Percentiles rank a stretch among this genome's conserved stretches.
These are phyloP conservation scores for Claviceps fusiformis DNA, from an alignment of 2,329 filamentous ascomycete genomes.

Conservation along the genomic window DNA sequence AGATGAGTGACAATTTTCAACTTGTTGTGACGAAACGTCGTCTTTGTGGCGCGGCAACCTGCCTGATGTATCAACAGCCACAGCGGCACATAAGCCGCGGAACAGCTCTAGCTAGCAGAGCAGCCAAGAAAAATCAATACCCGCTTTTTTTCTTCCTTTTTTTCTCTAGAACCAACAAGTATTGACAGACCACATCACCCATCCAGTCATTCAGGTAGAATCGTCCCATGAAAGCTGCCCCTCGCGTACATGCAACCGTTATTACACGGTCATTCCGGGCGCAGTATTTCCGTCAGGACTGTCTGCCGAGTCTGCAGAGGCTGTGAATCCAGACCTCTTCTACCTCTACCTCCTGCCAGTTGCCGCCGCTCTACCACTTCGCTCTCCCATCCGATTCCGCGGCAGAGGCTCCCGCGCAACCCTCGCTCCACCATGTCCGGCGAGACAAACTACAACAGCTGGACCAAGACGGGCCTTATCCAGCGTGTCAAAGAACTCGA, in stretches of 20 bases:
- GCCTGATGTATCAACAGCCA: no score
- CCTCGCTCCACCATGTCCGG: constrained; percentile 15
- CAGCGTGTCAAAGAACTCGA: constrained; percentile 56
- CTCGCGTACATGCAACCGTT: constrained; percentile 15
- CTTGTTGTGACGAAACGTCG: no score
- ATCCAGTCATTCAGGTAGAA: background rate
- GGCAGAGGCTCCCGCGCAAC: background rate
- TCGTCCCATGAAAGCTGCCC: constrained; percentile 1
- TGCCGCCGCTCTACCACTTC: constrained; percentile 6
- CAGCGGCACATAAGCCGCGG: no score
- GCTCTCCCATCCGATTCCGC: background rate
- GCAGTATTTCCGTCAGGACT: constrained; percentile 13
- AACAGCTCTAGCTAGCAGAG: no score
- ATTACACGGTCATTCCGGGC: constrained; percentile 12
- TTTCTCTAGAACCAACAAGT: background rate
- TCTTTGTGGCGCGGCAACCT: no score
- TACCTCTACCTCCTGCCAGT: no score
- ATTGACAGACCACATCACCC: no score
- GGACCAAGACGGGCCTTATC: constrained; percentile 57
- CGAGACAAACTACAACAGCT: constrained; percentile 43
- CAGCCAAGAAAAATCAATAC: background rate
- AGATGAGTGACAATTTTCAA: no score
- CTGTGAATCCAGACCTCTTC: no score
- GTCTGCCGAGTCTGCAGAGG: constrained; percentile 6
- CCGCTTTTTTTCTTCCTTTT: background rate